Base-by-base conservation (phyloP, 140 eudicot species). In the Eryngium alpinum region DNA sequence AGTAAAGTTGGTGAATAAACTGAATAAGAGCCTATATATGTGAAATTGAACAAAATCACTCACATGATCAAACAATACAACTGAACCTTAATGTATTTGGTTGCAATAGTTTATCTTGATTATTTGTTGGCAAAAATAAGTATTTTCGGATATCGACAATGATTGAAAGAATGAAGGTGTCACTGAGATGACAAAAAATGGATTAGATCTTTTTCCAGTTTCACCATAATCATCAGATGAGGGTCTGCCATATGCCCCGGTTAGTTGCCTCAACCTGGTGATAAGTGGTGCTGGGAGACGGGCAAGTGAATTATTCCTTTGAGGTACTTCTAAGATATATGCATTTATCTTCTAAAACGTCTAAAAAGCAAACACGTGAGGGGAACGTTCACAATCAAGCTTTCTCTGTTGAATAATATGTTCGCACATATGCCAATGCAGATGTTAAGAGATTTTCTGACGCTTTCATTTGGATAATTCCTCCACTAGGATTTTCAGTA, bases 231-330 rank as follows among this genome's bases (percentile, higher is more conserved):
- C 80, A 59, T 86, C 93, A 21, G 97, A 96, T 62, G 79, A 79
- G 22, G 97, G 97, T 79, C 84, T 87, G 31, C 97, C 97, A 10
- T 90, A 92, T 81, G 97, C 97, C 52, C 97, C 97, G 0, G 89
- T 84, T 19, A 87, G 89, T 88, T 92, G 83, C 97, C 97, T 9
- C 76, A 79, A 46, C 91, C 88, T 13, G 97, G 97, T 78, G 96
- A 88, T 76, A 79, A 12, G 16, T 88, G 91, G 91, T 60, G 76
- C 12, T 88, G 91, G 91, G 84, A 78, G 73, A 86, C 81, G 38
- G 91, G 91, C 33, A 81, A 38, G 79, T 79, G 91, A 86, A 56
- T 83, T 53, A 72, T 84, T 50, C 9, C 69, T 31, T 16, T 78
- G 66, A 88, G 89, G 15, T 56, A 81, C 80, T 88, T 85, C 79